These are phyloP conservation scores for Boletus speciosus DNA, from an alignment of 768 basidiomycete genomes.

Conservation along the genomic window DNA sequence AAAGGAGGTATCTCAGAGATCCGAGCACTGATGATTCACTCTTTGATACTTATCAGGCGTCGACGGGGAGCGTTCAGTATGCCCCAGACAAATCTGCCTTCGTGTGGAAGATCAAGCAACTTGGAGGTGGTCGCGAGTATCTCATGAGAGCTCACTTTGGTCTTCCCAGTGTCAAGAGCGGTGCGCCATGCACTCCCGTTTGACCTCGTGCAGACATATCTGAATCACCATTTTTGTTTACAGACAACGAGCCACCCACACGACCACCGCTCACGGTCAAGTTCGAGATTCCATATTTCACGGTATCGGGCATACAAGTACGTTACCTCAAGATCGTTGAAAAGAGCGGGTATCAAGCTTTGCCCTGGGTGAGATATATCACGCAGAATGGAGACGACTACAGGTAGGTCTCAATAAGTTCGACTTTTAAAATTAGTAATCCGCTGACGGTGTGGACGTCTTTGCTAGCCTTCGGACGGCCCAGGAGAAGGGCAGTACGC, in stretches of 20 bases:
- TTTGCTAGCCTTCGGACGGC: slow-evolving; percentile 58
- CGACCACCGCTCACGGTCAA: slow-evolving; percentile 95
- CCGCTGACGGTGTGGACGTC: not conserved
- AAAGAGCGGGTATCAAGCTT: slow-evolving; percentile 94
- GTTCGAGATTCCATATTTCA: slow-evolving; percentile 99
- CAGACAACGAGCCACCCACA: slow-evolving; percentile 64
- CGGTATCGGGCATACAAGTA: slow-evolving; percentile 95
- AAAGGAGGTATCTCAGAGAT: not conserved
- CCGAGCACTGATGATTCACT: not conserved
- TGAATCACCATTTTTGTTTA: slow-evolving; percentile 40
- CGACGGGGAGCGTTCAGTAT: slow-evolving; percentile 94
- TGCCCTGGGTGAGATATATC: slow-evolving; percentile 95
- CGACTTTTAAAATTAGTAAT: not conserved
- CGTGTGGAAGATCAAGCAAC: slow-evolving; percentile 99
- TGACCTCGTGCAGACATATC: not conserved
- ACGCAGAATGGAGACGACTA: slow-evolving; percentile 91
- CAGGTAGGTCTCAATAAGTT: slow-evolving; percentile 48
- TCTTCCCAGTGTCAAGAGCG: slow-evolving; percentile 86
- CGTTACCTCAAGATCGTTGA: slow-evolving; percentile 98
- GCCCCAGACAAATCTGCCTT: slow-evolving; percentile 98
- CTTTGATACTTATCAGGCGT: slow-evolving; percentile 53
- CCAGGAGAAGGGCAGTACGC: slow-evolving; percentile 67
- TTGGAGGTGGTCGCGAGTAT: slow-evolving; percentile 94
- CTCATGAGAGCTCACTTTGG: slow-evolving; percentile 99
- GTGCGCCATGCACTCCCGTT: slow-evolving; percentile 34